phyloP scores from a whole-genome alignment of 148 eudicot genomes.

The Gaultheria prostrata region DNA sequence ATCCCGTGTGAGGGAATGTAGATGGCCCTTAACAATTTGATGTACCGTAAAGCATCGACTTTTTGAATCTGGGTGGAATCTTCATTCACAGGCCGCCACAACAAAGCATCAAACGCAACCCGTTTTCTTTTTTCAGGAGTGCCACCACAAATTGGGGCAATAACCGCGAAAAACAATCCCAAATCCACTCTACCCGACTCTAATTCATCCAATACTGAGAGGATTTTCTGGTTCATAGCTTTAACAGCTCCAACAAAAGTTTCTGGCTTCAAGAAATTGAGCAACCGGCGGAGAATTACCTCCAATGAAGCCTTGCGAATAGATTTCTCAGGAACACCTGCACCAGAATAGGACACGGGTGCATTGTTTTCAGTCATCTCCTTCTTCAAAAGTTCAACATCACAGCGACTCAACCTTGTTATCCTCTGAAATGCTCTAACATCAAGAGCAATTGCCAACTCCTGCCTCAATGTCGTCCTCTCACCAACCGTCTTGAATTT shows the following conservation, averaged over 20 bases:
- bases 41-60: constrained; percentile 57
- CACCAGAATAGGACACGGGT: constrained; percentile 82
- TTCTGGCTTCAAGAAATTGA: constrained; percentile 85
- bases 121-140: constrained; percentile 65
- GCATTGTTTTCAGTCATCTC: constrained; percentile 70
- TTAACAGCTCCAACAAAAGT: constrained; percentile 90
- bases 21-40: constrained; percentile 73
- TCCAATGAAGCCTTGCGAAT: constrained; percentile 91
- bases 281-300: constrained; percentile 63
- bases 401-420: constrained; percentile 77
- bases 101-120: constrained; percentile 77
- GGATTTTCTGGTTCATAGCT: constrained; percentile 81
- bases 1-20: constrained; percentile 75
- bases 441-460: constrained; percentile 74
- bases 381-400: constrained; percentile 69
- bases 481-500: constrained; percentile 74
- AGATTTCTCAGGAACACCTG: constrained; percentile 74
- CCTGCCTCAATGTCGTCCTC: constrained; percentile 68
- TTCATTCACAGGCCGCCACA: constrained; percentile 76
- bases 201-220: constrained; percentile 73
- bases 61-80: constrained; percentile 56
- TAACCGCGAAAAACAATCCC: constrained; percentile 90
- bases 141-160: constrained; percentile 86
- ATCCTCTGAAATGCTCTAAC: constrained; percentile 87
- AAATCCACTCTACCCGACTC: constrained; percentile 82